A percentile compares a stretch with the other conserved stretches of the same genome.
phyloP scores from a whole-genome alignment of 2,329 filamentous ascomycete genomes.

The Cryphonectria parasitica region DNA sequence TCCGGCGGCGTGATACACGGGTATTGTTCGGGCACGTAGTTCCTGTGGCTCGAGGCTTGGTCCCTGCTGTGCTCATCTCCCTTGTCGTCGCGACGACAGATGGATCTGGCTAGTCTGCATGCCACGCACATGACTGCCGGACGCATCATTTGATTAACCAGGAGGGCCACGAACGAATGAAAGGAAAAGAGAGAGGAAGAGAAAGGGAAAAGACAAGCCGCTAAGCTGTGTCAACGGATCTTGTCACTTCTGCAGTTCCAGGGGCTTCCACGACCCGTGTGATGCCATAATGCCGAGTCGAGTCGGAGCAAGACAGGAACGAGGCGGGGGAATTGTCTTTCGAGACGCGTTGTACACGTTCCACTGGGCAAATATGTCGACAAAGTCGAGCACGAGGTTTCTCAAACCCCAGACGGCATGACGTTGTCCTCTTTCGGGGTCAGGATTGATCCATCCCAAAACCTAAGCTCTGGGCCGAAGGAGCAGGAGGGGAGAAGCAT shows the following conservation, averaged over 20 bases:
- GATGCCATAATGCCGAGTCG: background rate
- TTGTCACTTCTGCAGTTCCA: background rate
- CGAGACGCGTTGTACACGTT: background rate
- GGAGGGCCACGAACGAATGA: background rate
- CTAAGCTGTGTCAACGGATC: background rate
- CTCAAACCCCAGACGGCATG: background rate
- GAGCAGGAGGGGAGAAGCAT: background rate
- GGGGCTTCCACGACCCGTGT: background rate
- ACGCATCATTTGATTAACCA: background rate
- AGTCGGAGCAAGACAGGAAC: background rate
- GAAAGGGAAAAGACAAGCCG: background rate
- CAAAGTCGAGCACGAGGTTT: background rate
- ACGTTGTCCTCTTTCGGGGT: background rate
- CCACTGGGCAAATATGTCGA: background rate
- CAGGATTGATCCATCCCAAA: background rate
- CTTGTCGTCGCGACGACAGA: background rate
- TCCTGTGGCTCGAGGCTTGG: background rate
- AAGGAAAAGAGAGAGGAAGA: background rate
- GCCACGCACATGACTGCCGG: background rate
- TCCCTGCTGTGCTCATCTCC: background rate
- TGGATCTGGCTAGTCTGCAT: background rate
- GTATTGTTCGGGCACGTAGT: background rate
- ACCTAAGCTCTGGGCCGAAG: background rate
- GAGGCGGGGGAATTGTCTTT: background rate
- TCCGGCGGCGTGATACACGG: background rate